Percentiles rank a stretch among this genome's conserved stretches.
phyloP scores from a whole-genome alignment of 179 eudicot genomes.

The Carnegiea gigantea region DNA sequence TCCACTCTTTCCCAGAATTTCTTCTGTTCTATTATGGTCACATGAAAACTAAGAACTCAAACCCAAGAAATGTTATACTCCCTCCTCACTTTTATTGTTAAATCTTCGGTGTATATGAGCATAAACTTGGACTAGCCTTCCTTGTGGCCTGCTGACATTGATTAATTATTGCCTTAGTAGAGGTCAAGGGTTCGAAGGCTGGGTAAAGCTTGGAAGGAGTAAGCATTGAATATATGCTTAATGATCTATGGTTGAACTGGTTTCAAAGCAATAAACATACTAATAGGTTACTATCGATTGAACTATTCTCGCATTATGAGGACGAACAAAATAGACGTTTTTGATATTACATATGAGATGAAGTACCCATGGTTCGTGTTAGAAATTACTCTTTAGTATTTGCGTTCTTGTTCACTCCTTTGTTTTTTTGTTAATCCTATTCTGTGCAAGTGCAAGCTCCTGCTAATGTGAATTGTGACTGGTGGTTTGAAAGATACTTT shows the following conservation, averaged over 20 bases:
- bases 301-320: not conserved
- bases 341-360: not conserved
- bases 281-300: not conserved
- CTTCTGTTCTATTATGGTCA: not conserved
- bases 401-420: not conserved
- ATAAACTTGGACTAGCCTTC: too few species aligned
- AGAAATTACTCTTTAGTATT: not conserved
- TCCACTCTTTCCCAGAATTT: not conserved
- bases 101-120: too few species aligned
- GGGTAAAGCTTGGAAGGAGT: not conserved
- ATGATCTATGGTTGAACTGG: not conserved
- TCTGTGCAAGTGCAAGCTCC: not conserved
- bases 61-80: not conserved
- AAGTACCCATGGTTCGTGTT: not conserved
- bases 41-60: not conserved
- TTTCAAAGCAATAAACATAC: not conserved
- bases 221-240: not conserved
- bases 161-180: too few species aligned
- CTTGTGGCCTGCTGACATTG: too few species aligned
- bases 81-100: not conserved
- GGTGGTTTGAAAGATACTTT: not conserved
- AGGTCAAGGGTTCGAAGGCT: too few species aligned
- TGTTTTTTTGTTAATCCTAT: not conserved
- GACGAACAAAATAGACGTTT: not conserved
- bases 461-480: not conserved